Evolutionary conservation across 2,329 filamentous ascomycete species (phyloP).

Genomic region (Trichophyton mentagrophytes): DNA sequence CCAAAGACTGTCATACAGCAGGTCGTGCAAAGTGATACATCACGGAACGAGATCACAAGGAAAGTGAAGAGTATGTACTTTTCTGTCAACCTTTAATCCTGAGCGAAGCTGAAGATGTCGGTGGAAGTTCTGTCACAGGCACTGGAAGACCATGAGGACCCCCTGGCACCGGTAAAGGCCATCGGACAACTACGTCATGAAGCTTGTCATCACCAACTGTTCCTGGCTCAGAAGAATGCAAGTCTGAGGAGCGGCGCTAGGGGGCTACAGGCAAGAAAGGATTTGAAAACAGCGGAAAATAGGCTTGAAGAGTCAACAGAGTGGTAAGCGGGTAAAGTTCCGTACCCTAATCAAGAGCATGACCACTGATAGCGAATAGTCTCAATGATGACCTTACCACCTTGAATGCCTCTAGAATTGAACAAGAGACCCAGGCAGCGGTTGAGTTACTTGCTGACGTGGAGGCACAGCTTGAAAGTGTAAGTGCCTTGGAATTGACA

Average conservation of each 20-base stretch:
- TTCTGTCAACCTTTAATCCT: background rate
- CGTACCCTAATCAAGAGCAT: background rate
- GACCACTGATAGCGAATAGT: conserved; percentile 13
- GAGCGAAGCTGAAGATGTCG: background rate
- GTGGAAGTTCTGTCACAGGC: conserved; percentile 44
- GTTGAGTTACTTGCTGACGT: conserved; percentile 56
- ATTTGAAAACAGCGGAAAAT: conserved; percentile 56
- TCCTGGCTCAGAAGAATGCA: conserved; percentile 60
- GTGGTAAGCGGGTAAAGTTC: conserved; percentile 28
- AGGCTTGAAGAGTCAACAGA: conserved; percentile 46
- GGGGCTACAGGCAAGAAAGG: conserved; percentile 64
- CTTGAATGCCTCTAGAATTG: conserved; percentile 45
- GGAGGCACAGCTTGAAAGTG: conserved; percentile 54
- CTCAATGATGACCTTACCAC: conserved; percentile 42
- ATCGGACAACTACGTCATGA: conserved; percentile 51
- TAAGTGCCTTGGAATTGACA: conserved; percentile 17
- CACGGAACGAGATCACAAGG: conserved; percentile 42
- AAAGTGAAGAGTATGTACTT: conserved; percentile 45
- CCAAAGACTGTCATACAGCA: conserved; percentile 49
- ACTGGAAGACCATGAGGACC: conserved; percentile 44
- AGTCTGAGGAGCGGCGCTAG: conserved; percentile 60
- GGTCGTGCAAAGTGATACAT: conserved; percentile 44
- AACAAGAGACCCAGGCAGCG: conserved; percentile 55
- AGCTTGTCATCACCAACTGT: conserved; percentile 50
- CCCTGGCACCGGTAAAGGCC: conserved; percentile 46